These are phyloP conservation scores for Tricholoma sp. DNA, from an alignment of 768 basidiomycete species.

Conservation along the genomic window DNA sequence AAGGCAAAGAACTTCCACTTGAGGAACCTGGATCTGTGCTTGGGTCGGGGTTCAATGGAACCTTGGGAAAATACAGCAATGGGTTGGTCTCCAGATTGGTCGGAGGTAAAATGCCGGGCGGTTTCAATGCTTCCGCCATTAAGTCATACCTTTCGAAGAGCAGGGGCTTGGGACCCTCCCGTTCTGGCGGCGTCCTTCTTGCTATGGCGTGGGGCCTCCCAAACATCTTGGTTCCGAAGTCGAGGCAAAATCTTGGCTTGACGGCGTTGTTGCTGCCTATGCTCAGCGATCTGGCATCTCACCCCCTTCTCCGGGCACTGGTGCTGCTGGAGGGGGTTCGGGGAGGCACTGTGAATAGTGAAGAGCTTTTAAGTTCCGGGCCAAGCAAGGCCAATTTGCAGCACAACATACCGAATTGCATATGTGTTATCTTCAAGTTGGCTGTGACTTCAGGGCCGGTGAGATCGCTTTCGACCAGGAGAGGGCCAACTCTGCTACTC, in stretches of 20 bases:
- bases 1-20: slow-evolving; percentile 94
- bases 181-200: slow-evolving; percentile 86
- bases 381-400: slow-evolving; percentile 88
- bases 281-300: slow-evolving; percentile 88
- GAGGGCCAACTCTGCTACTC: slow-evolving; percentile 61
- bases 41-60: slow-evolving; percentile 74
- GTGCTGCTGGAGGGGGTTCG: slow-evolving; percentile 58
- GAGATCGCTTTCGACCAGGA: slow-evolving; percentile 87
- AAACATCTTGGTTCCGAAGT: slow-evolving; percentile 89
- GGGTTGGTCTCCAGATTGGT: slow-evolving; percentile 88
- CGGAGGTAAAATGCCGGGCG: slow-evolving; percentile 97
- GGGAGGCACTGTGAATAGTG: slow-evolving; percentile 94
- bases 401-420: slow-evolving; percentile 92
- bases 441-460: slow-evolving; percentile 88
- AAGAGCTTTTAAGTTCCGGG: slow-evolving; percentile 97
- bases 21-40: slow-evolving; percentile 92
- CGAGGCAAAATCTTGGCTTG: slow-evolving; percentile 94
- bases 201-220: slow-evolving; percentile 89
- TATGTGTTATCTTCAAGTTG: slow-evolving; percentile 96
- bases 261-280: slow-evolving; percentile 77
- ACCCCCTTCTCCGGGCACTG: slow-evolving; percentile 62
- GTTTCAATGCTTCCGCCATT: slow-evolving; percentile 91
- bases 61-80: slow-evolving; percentile 89
- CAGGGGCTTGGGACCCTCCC: slow-evolving; percentile 92
- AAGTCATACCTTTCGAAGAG: slow-evolving; percentile 85